Evolutionary conservation across 2,329 filamentous ascomycete genomes (phyloP), one percentile per base, ranked within the genome.

Genomic region (Sporothrix brunneoviolacea): DNA sequence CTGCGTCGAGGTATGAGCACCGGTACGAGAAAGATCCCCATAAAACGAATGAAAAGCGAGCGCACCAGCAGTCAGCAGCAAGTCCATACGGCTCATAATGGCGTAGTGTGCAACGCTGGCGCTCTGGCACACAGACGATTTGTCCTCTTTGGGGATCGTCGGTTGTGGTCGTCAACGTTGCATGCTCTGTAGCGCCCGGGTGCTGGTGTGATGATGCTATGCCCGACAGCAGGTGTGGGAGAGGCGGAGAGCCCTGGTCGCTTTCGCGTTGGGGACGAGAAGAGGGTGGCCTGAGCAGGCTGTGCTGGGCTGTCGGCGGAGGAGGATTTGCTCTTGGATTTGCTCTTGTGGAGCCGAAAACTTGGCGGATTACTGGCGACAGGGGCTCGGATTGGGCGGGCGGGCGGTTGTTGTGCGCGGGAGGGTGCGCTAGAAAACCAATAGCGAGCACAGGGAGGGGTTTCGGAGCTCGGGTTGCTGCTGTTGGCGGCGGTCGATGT

Each of bases 151-250:
- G 8, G 43, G 43, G 44, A 19, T 47, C 24, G 35, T 38, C 35
- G 22, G n/a, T 38, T 27, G 28, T 37, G 21, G 44, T 4, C 27
- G 45, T 57, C 56, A 55, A 60, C 55, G 59, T 60, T 62, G 60
- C 58, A 58, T n/a, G n/a, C n/a, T n/a, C n/a, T n/a, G n/a, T 59
- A 44, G 53, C 52, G 56, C 57, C 57, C 43, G 59, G 53, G 36
- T 13, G 13, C n/a, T 38, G 12, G 13, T 21, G 32, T 55, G 59
- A 61, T 61, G 60, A 61, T 61, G 60, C 52, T 60, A 61, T 62
- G 52, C 22, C 52, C 42, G 49, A 46, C n/a, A n/a, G n/a, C n/a
- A n/a, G n/a, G n/a, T n/a, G n/a, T n/a, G n/a, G n/a, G n/a, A n/a
- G n/a, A n/a, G n/a, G n/a, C n/a, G n/a, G n/a, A n/a, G n/a, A n/a